These are phyloP conservation scores for Ilex paraguariensis DNA, from an alignment of 305 asterid genomes.

Conservation along the genomic window DNA sequence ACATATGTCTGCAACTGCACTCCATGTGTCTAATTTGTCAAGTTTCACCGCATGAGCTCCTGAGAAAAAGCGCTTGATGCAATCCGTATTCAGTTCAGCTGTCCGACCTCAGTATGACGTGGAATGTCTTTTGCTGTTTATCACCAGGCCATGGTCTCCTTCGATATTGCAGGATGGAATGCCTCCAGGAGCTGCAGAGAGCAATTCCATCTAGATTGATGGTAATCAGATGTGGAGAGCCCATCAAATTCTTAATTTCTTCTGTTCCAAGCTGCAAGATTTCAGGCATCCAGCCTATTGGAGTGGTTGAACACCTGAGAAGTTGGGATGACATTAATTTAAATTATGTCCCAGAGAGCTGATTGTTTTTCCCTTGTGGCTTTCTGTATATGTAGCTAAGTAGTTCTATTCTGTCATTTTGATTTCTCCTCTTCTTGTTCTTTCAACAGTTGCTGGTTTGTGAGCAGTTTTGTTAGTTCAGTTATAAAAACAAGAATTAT, in stretches of 20 bases:
- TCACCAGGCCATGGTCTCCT: conserved; percentile 16
- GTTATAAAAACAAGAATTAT: too few relatives aligned
- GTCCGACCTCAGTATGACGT: conserved; percentile 35
- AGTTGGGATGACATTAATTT: too few relatives aligned
- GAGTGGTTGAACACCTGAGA: too few relatives aligned
- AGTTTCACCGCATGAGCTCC: conserved; percentile 44
- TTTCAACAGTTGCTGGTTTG: too few relatives aligned
- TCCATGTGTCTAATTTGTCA: conserved; percentile 83
- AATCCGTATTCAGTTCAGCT: conserved; percentile 51
- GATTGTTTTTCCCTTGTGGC: too few relatives aligned
- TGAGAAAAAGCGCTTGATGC: conserved; percentile 47
- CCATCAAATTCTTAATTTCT: conserved; percentile 22
- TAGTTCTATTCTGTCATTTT: too few relatives aligned
- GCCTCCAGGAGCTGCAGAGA: conserved; percentile 19
- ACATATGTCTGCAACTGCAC: conserved; percentile 74
- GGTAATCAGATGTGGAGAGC: conserved; percentile 26
- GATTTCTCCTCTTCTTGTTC: too few relatives aligned
- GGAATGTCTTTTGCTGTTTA: conserved; percentile 23
- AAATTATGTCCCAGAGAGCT: too few relatives aligned
- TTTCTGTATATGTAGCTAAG: too few relatives aligned
- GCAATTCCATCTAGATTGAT: conserved; percentile 10
- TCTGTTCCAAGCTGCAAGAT: too few relatives aligned
- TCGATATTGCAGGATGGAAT: conserved; percentile 18
- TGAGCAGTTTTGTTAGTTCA: too few relatives aligned
- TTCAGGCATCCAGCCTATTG: too few relatives aligned